These are phyloP conservation scores for Kitagawia praeruptora DNA, from an alignment of 129 eudicot species.

Conservation along the genomic window DNA sequence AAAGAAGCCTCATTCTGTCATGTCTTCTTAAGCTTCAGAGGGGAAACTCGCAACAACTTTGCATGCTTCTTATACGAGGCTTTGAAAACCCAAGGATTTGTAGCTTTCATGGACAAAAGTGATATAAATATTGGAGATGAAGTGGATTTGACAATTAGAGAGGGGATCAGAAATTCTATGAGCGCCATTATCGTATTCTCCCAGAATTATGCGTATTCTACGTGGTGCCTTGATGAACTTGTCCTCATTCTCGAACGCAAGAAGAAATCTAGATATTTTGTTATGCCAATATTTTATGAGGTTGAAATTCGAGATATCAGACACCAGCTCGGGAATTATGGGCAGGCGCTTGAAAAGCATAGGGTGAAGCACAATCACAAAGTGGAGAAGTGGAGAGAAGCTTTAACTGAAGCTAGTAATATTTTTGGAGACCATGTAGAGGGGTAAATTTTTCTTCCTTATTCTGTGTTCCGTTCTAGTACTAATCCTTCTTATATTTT, in stretches of 20 bases:
- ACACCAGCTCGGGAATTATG: background rate
- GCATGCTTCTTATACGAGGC: background rate
- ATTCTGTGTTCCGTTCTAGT: background rate
- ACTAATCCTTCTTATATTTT: background rate
- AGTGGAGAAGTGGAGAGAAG: background rate
- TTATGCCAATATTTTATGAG: background rate
- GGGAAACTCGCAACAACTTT: conserved; percentile 2
- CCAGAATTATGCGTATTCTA: background rate
- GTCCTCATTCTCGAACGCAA: conserved; percentile 7
- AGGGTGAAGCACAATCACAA: background rate
- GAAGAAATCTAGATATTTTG: background rate
- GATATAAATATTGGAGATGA: background rate
- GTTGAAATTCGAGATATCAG: background rate
- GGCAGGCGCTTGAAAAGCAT: background rate
- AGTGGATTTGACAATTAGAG: background rate
- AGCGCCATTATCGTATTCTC: background rate
- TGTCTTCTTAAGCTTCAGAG: conserved; percentile 3
- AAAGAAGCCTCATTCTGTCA: conserved; percentile 3
- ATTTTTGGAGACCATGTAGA: background rate
- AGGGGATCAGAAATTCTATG: background rate
- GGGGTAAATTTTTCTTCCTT: background rate
- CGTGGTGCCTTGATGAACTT: background rate
- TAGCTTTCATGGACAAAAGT: conserved; percentile 1
- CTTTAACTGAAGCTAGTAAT: background rate
- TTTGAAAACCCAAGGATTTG: background rate